phyloP scores from a whole-genome alignment of 352 stramenopile genomes.

The Globisporangium nunn region DNA sequence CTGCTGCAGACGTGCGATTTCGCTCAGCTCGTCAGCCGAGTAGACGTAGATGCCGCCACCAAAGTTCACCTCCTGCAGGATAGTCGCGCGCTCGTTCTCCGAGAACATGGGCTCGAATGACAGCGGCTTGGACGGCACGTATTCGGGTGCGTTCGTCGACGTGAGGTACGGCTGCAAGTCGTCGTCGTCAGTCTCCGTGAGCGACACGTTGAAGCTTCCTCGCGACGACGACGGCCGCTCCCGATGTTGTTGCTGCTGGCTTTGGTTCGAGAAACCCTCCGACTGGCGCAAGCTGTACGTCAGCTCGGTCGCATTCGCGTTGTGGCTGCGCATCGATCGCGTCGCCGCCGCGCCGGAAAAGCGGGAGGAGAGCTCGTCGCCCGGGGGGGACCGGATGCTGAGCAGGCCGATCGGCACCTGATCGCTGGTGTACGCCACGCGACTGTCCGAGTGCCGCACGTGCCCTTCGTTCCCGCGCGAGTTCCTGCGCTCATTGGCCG shows the following conservation, averaged over 20 bases:
- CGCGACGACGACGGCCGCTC: slow-evolving; percentile 4
- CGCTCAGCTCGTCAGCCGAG: slow-evolving; percentile 62
- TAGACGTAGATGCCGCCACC: slow-evolving; percentile 66
- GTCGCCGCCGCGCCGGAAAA: slow-evolving; percentile 1
- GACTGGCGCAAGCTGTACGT: slow-evolving; percentile 8
- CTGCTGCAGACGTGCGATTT: slow-evolving; percentile 46
- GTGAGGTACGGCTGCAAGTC: slow-evolving; percentile 5
- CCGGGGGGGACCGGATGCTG: slow-evolving; percentile 1
- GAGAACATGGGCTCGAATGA: slow-evolving; percentile 41
- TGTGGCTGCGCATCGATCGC: neutral
- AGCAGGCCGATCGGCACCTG: slow-evolving; percentile 3
- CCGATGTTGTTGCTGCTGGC: neutral
- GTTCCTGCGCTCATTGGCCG: neutral
- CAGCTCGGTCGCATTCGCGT: slow-evolving; percentile 8
- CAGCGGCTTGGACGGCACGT: slow-evolving; percentile 26
- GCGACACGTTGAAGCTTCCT: slow-evolving; percentile 1
- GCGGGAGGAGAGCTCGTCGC: neutral
- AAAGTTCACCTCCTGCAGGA: slow-evolving; percentile 61
- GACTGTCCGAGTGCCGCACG: slow-evolving; percentile 17
- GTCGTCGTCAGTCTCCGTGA: slow-evolving; percentile 5
- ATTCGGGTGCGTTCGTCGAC: slow-evolving; percentile 16
- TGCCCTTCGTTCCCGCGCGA: neutral
- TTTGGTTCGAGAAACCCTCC: neutral
- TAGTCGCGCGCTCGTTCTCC: slow-evolving; percentile 41
- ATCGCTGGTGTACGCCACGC: slow-evolving; percentile 12